Base-by-base conservation (phyloP, 306 rosid species). In the Cotoneaster glaucophyllus region DNA sequence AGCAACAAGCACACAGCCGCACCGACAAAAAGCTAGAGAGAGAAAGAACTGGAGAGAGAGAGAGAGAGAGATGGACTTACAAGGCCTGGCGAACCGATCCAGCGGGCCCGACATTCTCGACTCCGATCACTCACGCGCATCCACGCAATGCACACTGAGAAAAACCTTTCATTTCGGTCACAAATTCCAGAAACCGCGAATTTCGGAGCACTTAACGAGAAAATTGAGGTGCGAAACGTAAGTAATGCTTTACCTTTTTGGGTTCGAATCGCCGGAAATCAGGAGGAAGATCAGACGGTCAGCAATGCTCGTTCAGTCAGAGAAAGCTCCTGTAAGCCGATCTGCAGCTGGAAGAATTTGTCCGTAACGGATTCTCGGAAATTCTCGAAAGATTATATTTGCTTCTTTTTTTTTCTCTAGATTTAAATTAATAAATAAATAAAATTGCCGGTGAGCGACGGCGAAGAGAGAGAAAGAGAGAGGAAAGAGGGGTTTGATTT, bases 51-150 rank as follows among this genome's bases (percentile, higher is more conserved):
- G 21, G 3, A 1, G 50, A 44, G 48, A 11, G 45, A 18, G 31
- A 78, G 59, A n/a, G 28, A 19, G 1, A 69, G 1, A 69, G 43
- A 34, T 11, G 8, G 8, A 85, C 95, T 86, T 70, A 91, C 97
- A 91, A 43, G 97, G 97, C 77, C 89, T 86, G 19, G 97, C 93
- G 74, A 91, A 86, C 70, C 95, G 90, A 82, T 91, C 97, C 57
- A 88, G 83, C 19, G 93, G 87, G 39, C 91, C 91, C 31, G 96
- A 90, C 93, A 90, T 88, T 78, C 81, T 31, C 77, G 29, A 11
- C 59, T 68, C 78, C 44, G 70, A 83, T 81, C 77, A 78, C 68
- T 26, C 75, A 59, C 54, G 39, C 62, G 71, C 62, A 69, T 64
- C 58, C 73, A 83, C 64, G 63, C 77, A 48, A 72, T 50, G 50